These are phyloP conservation scores for Diaporthe vaccinii DNA, from an alignment of 2,329 filamentous ascomycete species.

Conservation along the genomic window DNA sequence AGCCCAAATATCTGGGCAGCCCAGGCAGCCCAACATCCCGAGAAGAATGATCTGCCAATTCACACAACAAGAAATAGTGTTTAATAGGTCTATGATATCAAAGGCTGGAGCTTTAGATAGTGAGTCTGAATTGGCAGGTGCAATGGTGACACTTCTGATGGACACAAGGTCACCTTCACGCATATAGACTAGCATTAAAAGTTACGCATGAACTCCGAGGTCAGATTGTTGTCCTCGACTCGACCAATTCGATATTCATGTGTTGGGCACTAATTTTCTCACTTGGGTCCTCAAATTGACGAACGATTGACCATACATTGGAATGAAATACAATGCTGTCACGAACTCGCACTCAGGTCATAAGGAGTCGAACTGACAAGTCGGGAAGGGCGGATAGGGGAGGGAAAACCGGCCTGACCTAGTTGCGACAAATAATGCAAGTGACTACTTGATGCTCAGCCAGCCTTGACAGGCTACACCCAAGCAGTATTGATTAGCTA, in stretches of 20 bases:
- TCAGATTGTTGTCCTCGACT: not conserved
- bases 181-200: not conserved
- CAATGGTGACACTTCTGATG: not conserved
- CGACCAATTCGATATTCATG: not conserved
- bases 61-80: not conserved
- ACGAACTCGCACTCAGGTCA: not conserved
- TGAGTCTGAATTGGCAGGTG: not conserved
- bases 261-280: not conserved
- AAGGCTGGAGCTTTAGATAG: not conserved
- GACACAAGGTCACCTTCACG: not conserved
- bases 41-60: not conserved
- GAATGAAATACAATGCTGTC: not conserved
- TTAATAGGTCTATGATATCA: not conserved
- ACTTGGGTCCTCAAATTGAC: not conserved
- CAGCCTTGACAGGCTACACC: not conserved
- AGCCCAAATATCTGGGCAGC: too few species aligned
- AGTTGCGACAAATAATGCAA: not conserved
- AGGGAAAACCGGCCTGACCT: not conserved
- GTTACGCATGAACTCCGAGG: not conserved
- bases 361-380: not conserved
- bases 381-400: too few species aligned
- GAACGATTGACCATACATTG: not conserved
- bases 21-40: not conserved
- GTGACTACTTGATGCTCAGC: not conserved
- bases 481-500: not conserved